Base-by-base conservation (phyloP, 768 basidiomycete species). In the Boletus patriciae region DNA sequence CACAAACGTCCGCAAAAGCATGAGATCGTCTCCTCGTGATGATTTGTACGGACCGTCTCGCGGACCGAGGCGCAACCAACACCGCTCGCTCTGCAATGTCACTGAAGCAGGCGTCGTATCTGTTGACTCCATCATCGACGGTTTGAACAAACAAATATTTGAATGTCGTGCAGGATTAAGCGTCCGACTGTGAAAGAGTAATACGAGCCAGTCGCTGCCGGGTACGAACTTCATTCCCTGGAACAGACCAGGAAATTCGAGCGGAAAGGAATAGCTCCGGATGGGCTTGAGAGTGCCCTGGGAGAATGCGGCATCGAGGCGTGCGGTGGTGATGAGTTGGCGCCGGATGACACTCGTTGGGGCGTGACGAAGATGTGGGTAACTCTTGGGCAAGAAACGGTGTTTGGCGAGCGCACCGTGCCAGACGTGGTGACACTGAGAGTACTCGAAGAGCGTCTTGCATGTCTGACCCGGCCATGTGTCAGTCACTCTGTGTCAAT, bases 211-310 rank as follows among this genome's bases (percentile, higher is more conserved):
- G 50, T 67, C 60, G 38, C 62, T 62, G 9, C 69, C 69, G 10
- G 69, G 64, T 42, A 68, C n/a, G 50, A 72, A 70, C 41, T 61
- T 68, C 53, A 70, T 42, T 33, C 69, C 69, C 52, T 72, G 69
- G 50, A 70, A 70, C 9, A 70, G 55, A 4, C 69, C 69, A 8
- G 70, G 66, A 33, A 72, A 64, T 15, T 68, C 66, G 23, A 70
- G 62, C 4, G 68, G 69, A 19, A 70, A 70, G 19, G 70, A 61
- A 34, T 64, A 60, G 10, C 60, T 70, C 13, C 62, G 52, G 29
- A 55, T n/a, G 18, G 68, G 66, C 25, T 15, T 61, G 34, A 69
- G 52, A 31, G 33, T 18, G 2, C 48, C 23, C 15, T 49, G 42
- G 13, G 59, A 52, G 54, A 68, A 70, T 19, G 64, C 62, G n/a